Evolutionary conservation across 2,329 filamentous ascomycete genomes (phyloP), one percentile per base, ranked within the genome.

Genomic region (Colletotrichum horii): DNA sequence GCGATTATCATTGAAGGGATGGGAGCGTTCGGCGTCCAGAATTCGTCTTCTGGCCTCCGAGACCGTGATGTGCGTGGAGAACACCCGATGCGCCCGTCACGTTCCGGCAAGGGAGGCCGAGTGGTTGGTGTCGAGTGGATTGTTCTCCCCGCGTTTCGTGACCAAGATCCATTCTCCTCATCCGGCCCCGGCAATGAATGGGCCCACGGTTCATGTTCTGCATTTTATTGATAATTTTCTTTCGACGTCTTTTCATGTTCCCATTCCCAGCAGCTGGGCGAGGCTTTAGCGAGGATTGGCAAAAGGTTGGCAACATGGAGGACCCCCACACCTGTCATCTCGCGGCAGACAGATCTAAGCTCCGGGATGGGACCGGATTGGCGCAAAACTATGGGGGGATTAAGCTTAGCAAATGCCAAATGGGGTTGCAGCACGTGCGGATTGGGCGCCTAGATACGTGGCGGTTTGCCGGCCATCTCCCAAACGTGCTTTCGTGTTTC

Each of bases 291-390:
- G 34, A 34, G 67, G 58, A 65, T 61, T 65, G 8, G 43, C 38
- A 30, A 28, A 75, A 43, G 56, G 64, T 61, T 68, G 62, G 69
- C 73, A 30, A 64, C 55, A 71, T 66, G 61, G 70, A 26, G 58
- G 22, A 64, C 65, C 74, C 73, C 74, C 74, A 76, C 74, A 76
- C 64, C 68, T 74, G 65, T 74, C 74, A 76, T 76, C 70, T 73
- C 22, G 65, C 74, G 74, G 74, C 70, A 74, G 70, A 74, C 74
- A 76, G 74, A 76, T 76, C 74, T 76, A 74, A 74, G 65, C 64
- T 76, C 74, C 74, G 74, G 36, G 58, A 69, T 65, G 70, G 64
- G 58, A 60, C 74, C 70, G 58, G 74, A 66, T 76, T 76, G 70
- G 74, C 65, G 70, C 65, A 73, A 66, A 76, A 60, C 34, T 43